Evolutionary conservation across 2,329 filamentous ascomycete genomes (phyloP).

Genomic region (Nigrospora osmanthi): DNA sequence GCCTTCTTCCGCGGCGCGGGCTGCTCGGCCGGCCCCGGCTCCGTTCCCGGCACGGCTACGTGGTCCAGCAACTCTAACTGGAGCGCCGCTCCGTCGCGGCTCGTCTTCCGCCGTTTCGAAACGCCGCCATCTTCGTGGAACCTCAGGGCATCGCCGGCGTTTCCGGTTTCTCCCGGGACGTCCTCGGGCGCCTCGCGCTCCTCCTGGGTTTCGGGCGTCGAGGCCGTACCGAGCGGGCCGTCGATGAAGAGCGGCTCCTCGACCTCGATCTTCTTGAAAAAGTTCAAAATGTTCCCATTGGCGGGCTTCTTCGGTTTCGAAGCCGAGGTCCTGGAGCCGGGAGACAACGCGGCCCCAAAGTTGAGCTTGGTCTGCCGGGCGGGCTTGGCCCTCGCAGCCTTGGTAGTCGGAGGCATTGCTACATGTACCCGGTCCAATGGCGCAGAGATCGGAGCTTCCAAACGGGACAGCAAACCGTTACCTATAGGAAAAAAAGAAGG

Average conservation of each 20-base stretch:
- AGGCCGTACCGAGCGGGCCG: constrained; percentile 19
- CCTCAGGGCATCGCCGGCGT: constrained; percentile 17
- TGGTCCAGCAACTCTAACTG: no score
- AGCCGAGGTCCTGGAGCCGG: constrained; percentile 11
- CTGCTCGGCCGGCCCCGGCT: constrained; percentile 16
- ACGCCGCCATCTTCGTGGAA: constrained; percentile 29
- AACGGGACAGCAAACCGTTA: no score
- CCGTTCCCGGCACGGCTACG: neutral
- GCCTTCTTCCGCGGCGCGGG: constrained; percentile 12
- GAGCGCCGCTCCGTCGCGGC: constrained; percentile 2
- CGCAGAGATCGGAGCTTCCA: no score
- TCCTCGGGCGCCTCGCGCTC: constrained; percentile 18
- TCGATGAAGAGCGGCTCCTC: constrained; percentile 52
- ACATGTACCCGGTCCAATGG: no score
- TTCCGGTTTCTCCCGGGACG: constrained; percentile 16
- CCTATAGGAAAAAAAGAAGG: no score
- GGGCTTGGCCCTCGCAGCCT: constrained; percentile 2
- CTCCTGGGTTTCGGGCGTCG: constrained; percentile 5
- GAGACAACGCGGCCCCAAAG: constrained; percentile 12
- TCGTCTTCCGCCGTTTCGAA: constrained; percentile 35
- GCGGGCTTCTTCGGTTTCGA: constrained; percentile 28
- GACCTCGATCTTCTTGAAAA: constrained; percentile 64
- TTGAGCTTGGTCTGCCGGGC: constrained; percentile 18
- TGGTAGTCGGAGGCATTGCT: neutral
- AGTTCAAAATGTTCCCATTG: constrained; percentile 64